These are phyloP conservation scores for Borealophlyctis nickersoniae DNA, from an alignment of 192 early-diverging fungal genomes.

Conservation along the genomic window DNA sequence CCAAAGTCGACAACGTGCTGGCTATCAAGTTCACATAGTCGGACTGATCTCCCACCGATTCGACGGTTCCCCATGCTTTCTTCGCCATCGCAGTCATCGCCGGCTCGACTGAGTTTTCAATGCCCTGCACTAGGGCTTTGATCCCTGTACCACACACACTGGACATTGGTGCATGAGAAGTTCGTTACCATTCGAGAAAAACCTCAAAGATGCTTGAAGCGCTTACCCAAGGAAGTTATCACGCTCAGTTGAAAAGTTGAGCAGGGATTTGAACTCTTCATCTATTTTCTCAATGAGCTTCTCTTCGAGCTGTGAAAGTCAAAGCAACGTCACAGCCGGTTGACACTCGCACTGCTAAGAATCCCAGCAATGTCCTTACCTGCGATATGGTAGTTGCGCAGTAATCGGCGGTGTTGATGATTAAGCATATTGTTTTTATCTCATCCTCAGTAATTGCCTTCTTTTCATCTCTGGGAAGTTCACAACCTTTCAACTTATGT, in stretches of 20 bases:
- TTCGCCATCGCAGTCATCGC: conserved; percentile 71
- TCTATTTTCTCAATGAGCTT: conserved; percentile 84
- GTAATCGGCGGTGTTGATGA: conserved; percentile 95
- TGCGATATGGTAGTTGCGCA: conserved; percentile 78
- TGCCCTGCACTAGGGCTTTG: conserved; percentile 59
- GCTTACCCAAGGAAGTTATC: conserved; percentile 81
- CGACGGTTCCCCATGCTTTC: conserved; percentile 75
- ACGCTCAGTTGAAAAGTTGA: conserved; percentile 72
- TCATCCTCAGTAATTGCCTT: conserved; percentile 62
- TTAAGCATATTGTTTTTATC: conserved; percentile 67
- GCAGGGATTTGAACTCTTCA: conserved; percentile 57
- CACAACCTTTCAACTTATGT: conserved; percentile 7
- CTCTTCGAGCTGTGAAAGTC: conserved; percentile 87
- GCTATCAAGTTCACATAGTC: conserved; percentile 75
- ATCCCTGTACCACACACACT: conserved; percentile 62
- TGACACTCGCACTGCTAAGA: not conserved
- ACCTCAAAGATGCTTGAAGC: conserved; percentile 17
- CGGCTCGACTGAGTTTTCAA: conserved; percentile 68
- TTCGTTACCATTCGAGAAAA: not conserved
- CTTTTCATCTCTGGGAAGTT: conserved; percentile 55
- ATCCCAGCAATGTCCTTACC: conserved; percentile 33
- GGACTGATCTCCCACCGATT: conserved; percentile 92
- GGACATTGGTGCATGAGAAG: not conserved
- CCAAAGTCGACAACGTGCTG: conserved; percentile 49
- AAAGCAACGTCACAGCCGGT: no score